phyloP scores from a whole-genome alignment of 345 rosid genomes.

The Melaleuca quinquenervia region DNA sequence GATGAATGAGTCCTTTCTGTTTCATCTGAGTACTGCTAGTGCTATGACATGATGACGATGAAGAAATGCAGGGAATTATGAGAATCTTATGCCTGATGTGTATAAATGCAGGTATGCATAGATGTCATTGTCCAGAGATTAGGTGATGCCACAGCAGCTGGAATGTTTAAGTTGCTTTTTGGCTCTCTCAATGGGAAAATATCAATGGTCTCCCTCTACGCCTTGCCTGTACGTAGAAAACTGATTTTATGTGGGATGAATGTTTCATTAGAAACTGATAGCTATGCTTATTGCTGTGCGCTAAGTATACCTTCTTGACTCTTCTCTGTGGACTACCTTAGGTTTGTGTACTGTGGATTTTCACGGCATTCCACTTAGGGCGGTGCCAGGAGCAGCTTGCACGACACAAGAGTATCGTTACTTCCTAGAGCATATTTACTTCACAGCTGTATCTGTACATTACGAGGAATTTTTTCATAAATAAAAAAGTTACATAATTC shows the following conservation, averaged over 20 bases:
- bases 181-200: slow-evolving; percentile 51
- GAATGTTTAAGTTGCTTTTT: slow-evolving; percentile 67
- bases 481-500: not conserved
- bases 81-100: not conserved
- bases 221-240: slow-evolving; percentile 54
- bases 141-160: slow-evolving; percentile 94
- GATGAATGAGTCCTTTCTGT: not conserved
- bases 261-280: not conserved
- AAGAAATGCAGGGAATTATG: not conserved
- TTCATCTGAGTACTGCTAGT: not conserved
- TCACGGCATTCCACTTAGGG: slow-evolving; percentile 70
- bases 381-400: slow-evolving; percentile 61
- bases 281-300: not conserved
- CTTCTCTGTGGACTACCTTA: slow-evolving; percentile 3
- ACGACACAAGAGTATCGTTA: slow-evolving; percentile 17
- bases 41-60: not conserved
- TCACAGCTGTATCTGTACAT: not conserved
- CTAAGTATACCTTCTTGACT: not conserved
- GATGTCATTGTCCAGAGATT: slow-evolving; percentile 89
- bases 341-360: slow-evolving; percentile 69
- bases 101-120: slow-evolving; percentile 53
- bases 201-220: slow-evolving; percentile 61
- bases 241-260: not conserved
- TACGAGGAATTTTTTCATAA: not conserved
- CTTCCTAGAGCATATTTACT: not conserved